A percentile compares a stretch with the other conserved stretches of the same genome.
These are phyloP conservation scores for Bacterosira constricta DNA, from an alignment of 108 stramenopile species.

Conservation along the genomic window DNA sequence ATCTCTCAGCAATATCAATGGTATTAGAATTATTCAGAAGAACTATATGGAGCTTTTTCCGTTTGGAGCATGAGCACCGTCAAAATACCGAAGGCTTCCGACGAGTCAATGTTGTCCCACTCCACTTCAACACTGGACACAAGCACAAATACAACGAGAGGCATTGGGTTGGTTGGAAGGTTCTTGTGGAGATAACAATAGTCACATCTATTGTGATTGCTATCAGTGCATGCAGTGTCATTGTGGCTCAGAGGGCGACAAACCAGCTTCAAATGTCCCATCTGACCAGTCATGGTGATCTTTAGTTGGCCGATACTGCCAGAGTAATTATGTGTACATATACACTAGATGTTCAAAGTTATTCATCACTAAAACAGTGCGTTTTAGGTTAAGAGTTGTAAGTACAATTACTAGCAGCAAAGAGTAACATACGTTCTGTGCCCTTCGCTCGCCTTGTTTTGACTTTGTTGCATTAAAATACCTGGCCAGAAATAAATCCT, in stretches of 20 bases:
- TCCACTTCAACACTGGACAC: slow-evolving; percentile 90
- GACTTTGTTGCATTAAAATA: no score
- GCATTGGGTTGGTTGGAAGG: slow-evolving; percentile 68
- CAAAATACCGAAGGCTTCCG: slow-evolving; percentile 82
- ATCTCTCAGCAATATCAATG: slow-evolving; percentile 80
- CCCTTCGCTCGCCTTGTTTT: neutral
- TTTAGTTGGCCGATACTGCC: neutral
- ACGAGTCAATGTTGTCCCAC: slow-evolving; percentile 84
- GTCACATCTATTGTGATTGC: slow-evolving; percentile 65
- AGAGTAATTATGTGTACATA: no score
- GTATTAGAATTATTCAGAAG: slow-evolving; percentile 83
- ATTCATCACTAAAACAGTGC: no score
- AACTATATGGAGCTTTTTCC: slow-evolving; percentile 91
- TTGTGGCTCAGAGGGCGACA: slow-evolving; percentile 78
- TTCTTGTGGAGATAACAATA: slow-evolving; percentile 72
- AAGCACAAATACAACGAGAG: slow-evolving; percentile 74
- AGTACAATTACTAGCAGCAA: neutral
- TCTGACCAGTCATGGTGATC: neutral
- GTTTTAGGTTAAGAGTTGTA: no score
- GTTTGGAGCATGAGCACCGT: slow-evolving; percentile 90
- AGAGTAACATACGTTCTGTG: neutral
- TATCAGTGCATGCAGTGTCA: slow-evolving; percentile 70
- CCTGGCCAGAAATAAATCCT: no score
- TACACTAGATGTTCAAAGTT: no score
- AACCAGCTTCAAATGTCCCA: slow-evolving; percentile 25